A percentile compares a stretch with the other conserved stretches of the same genome.
Evolutionary conservation across 2,329 filamentous ascomycete genomes (phyloP).

Genomic region (Fusarium sp.): DNA sequence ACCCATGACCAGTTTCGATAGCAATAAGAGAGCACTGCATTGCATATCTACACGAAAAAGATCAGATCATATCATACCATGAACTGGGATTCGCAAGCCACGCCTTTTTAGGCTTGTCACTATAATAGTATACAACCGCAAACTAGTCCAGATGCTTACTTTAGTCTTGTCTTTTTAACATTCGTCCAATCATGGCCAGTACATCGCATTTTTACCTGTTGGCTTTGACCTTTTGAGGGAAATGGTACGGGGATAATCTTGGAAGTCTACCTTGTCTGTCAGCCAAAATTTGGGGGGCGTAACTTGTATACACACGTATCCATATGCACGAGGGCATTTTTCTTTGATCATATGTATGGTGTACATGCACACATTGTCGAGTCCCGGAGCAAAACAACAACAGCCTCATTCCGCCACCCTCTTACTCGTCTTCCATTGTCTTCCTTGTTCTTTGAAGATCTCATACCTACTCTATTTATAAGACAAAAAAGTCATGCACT

Average conservation of each 20-base stretch:
- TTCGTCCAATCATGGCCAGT: too few species aligned
- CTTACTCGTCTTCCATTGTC: neutral
- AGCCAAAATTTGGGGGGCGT: neutral
- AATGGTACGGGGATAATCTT: conserved; percentile 6
- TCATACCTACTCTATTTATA: too few species aligned
- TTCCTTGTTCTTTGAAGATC: neutral
- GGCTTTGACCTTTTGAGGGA: neutral
- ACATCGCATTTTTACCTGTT: conserved; percentile 6
- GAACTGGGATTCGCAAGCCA: conserved; percentile 12
- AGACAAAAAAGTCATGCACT: too few species aligned
- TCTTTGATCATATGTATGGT: too few species aligned
- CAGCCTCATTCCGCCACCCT: too few species aligned
- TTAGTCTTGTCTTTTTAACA: neutral
- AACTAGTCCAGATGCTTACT: neutral
- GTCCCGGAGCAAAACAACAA: neutral
- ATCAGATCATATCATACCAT: conserved; percentile 11
- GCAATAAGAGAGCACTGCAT: too few species aligned
- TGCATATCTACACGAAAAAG: neutral
- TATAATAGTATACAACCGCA: neutral
- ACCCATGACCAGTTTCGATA: too few species aligned
- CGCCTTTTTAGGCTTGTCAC: neutral
- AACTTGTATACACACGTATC: neutral
- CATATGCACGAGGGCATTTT: too few species aligned
- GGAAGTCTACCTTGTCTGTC: too few species aligned
- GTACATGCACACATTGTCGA: neutral